Evolutionary conservation across 2,329 filamentous ascomycete species (phyloP), one percentile per base, ranked within the genome.

Genomic region (Exophiala dermatitidis): DNA sequence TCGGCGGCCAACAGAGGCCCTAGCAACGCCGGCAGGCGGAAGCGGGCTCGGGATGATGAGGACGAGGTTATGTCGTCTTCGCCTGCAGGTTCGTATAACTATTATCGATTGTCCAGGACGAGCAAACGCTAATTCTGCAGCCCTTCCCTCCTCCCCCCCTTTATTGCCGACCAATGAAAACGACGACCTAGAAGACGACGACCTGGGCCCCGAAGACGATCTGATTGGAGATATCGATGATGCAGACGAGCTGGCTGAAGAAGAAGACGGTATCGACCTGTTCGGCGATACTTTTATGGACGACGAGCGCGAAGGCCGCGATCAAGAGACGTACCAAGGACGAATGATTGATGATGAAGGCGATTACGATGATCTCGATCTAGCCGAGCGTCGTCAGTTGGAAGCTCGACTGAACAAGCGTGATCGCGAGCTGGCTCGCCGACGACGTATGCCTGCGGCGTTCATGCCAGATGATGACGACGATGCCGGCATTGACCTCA

Each of bases 401-500:
- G 82, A 85, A 63, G 76, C 79, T 48, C 77, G 79, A 28, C 67
- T 85, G 57, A 82, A 84, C 64, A 77, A 77, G 50, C 75, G 82
- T 65, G 82, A 85, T 65, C 73, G 79, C 45, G 82, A 83, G 63
- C 64, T 81, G 31, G 77, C 75, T n/a, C 72, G 80, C 57, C 69
- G 78, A 61, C 75, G 79, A 42, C 75, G 75, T 34, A 79, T 84
- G 74, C 82, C 82, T 7, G 77, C 77, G 36, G 82, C 81, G 44
- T 84, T 83, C 66, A 66, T 84, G 62, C 78, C 79, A 45, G 81
- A 83, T 57, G 91, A 95, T 32, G 89, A 91, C 56, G 89, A 93
- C 2, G 90, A 93, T 60, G 86, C 82, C 46, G 82, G 93, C 52
- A 77, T 90, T 57, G 90, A 97, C 66, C 77, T 97, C 26, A 89